Conservation (phyloP, 306 rosid species). For the Medicago ruthenica region DNA sequence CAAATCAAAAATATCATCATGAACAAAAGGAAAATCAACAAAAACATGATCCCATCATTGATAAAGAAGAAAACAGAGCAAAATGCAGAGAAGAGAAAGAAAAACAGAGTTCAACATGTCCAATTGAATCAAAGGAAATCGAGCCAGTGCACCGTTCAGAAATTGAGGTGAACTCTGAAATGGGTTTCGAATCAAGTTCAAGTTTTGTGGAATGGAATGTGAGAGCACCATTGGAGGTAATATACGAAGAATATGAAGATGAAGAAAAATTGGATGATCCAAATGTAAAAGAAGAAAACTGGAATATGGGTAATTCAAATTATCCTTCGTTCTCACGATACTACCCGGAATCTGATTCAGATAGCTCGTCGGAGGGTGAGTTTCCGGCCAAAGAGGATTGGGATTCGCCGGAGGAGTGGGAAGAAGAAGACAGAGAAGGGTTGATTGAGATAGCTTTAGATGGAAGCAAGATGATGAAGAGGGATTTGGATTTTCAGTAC, state of each 20-base stretch:
- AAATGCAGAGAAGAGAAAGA: constrained; percentile 38
- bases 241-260: constrained; percentile 74
- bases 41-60: not conserved
- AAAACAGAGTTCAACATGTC: constrained; percentile 16
- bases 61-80: constrained; percentile 42
- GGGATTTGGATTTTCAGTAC: constrained; percentile 36
- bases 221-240: constrained; percentile 80
- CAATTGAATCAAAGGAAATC: constrained; percentile 9
- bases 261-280: constrained; percentile 48
- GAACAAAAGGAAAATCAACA: not conserved
- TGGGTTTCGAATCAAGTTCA: constrained; percentile 40
- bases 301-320: constrained; percentile 35
- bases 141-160: constrained; percentile 40
- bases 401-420: constrained; percentile 65
- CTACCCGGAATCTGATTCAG: constrained; percentile 84
- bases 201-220: constrained; percentile 72
- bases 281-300: constrained; percentile 34
- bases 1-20: constrained; percentile 54
- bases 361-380: constrained; percentile 60
- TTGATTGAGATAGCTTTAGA: constrained; percentile 82
- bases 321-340: constrained; percentile 60
- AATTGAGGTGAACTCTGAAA: constrained; percentile 34
- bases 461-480: constrained; percentile 42
- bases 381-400: constrained; percentile 46
- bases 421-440: constrained; percentile 72